Percentiles rank a stretch among this genome's conserved stretches.
Evolutionary conservation across 108 stramenopile species (phyloP).

Genomic region (Schizochytrium sp.): DNA sequence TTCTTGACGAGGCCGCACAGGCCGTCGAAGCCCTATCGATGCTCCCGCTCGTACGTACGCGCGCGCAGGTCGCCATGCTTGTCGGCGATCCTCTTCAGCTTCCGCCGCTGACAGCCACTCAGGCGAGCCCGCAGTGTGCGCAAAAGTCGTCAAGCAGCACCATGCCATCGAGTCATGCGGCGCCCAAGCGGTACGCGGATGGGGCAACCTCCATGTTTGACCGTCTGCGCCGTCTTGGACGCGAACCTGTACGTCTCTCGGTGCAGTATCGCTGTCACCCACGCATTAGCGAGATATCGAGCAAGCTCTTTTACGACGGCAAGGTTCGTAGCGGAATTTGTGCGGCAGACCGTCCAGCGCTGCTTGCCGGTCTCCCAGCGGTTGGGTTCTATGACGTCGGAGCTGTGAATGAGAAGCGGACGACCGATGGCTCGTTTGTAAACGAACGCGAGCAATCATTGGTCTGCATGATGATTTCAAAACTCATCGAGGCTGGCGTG

Average conservation of each 20-base stretch:
- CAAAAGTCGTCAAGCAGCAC: no score
- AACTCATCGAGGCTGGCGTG: background rate
- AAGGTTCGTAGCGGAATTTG: background rate
- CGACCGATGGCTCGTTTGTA: background rate
- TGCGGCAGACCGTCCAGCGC: background rate
- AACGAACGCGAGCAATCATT: background rate
- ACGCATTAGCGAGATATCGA: background rate
- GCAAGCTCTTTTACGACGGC: background rate
- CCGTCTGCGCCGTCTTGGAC: background rate
- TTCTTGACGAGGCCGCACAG: background rate
- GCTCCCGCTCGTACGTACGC: background rate
- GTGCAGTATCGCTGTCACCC: constrained; percentile 6
- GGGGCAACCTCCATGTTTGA: background rate
- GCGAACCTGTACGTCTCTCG: background rate
- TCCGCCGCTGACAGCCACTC: background rate
- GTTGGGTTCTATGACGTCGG: background rate
- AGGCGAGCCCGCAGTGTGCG: no score
- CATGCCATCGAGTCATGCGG: no score
- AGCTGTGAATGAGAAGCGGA: background rate
- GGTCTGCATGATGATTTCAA: background rate
- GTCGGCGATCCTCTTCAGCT: constrained; percentile 6
- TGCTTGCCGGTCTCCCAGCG: background rate
- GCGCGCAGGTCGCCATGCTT: background rate
- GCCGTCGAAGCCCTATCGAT: background rate
- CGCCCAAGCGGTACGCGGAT: background rate